phyloP scores from a whole-genome alignment of 2,329 filamentous ascomycete species.

The Aspergillus sp. region DNA sequence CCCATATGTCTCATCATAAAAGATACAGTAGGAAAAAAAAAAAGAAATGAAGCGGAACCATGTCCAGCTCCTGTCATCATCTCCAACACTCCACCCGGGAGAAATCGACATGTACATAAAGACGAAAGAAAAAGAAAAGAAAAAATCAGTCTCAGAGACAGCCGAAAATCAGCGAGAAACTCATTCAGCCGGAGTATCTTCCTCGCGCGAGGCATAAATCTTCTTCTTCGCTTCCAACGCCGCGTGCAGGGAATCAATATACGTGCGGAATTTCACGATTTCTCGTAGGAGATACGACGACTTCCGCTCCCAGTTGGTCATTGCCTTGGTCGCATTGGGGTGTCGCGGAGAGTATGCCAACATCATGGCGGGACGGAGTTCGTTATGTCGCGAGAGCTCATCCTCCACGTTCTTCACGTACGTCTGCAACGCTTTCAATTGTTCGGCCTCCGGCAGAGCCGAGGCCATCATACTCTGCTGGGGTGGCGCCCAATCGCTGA shows the following conservation, averaged over 20 bases:
- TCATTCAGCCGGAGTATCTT: neutral
- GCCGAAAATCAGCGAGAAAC: too few relatives aligned
- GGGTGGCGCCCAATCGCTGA: slow-evolving; percentile 86
- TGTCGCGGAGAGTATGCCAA: slow-evolving; percentile 85
- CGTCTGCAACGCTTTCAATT: slow-evolving; percentile 68
- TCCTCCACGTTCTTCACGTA: slow-evolving; percentile 86
- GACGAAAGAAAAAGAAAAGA: neutral
- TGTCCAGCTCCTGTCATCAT: neutral
- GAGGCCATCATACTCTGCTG: slow-evolving; percentile 87
- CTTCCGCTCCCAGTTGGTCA: slow-evolving; percentile 97
- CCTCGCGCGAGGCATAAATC: slow-evolving; percentile 53
- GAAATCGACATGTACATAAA: neutral
- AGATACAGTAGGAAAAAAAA: neutral
- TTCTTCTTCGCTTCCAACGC: slow-evolving; percentile 68
- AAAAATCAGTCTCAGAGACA: neutral
- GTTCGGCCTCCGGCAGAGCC: slow-evolving; percentile 72
- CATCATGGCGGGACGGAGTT: slow-evolving; percentile 80
- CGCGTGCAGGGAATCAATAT: slow-evolving; percentile 77
- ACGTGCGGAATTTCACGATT: slow-evolving; percentile 95
- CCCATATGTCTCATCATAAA: neutral
- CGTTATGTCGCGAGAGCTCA: slow-evolving; percentile 83
- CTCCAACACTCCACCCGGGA: neutral
- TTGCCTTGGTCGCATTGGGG: slow-evolving; percentile 75
- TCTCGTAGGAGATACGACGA: slow-evolving; percentile 86
- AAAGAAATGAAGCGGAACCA: neutral